These are phyloP conservation scores for Botryotinia convoluta DNA, from an alignment of 2,329 filamentous ascomycete species.

Conservation along the genomic window DNA sequence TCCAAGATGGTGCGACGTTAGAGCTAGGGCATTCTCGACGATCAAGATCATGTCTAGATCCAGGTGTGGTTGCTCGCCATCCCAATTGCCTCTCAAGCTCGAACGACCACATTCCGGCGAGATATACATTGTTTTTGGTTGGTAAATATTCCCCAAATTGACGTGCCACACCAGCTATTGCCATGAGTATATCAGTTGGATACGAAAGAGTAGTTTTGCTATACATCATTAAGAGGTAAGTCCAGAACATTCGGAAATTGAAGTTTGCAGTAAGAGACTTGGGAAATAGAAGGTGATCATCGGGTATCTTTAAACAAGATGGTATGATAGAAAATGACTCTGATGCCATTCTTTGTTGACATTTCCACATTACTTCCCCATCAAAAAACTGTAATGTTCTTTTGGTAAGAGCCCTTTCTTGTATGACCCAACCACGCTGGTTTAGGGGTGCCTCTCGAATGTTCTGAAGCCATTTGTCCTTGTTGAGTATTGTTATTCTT, in stretches of 20 bases:
- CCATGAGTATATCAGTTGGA: not conserved
- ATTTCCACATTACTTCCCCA: not conserved
- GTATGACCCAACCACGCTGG: not conserved
- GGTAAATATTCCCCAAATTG: not conserved
- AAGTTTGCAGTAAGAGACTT: not conserved
- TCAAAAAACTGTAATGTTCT: not conserved
- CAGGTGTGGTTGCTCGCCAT: not conserved
- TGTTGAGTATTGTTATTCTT: not conserved
- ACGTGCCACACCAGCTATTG: not conserved
- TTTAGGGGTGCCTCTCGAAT: not conserved
- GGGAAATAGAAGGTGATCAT: not conserved
- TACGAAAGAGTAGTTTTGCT: not conserved
- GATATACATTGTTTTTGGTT: not conserved
- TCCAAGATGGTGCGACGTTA: conserved; percentile 10
- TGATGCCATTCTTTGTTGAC: not conserved
- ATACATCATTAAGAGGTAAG: not conserved
- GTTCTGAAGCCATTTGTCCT: not conserved
- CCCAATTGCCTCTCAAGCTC: conserved; percentile 4
- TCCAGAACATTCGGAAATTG: not conserved
- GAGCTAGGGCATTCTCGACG: not conserved
- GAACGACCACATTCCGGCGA: conserved; percentile 1
- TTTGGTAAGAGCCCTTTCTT: not conserved
- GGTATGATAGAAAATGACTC: not conserved
- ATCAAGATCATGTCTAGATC: not conserved
- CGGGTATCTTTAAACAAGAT: not conserved